Percentiles rank a stretch among this genome's conserved stretches.
phyloP scores from a whole-genome alignment of 1,284 basidiomycete species.

The Rhodotorula mucilaginosa region DNA sequence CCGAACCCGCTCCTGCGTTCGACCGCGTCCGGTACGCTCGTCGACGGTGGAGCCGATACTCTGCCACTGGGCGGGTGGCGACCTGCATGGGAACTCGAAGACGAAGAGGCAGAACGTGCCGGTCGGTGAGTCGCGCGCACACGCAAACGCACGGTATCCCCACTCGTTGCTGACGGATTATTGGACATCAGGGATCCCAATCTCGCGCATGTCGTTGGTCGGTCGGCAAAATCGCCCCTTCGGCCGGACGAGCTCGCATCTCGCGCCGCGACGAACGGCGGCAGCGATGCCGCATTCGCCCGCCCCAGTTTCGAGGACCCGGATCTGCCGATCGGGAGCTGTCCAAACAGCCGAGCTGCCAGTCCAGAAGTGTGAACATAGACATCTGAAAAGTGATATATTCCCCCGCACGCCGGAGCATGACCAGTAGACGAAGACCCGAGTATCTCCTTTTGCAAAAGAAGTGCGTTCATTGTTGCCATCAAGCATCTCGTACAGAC shows the following conservation, averaged over 20 bases:
- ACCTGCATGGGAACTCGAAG: constrained; percentile 75
- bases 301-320: not conserved
- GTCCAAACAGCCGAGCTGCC: not conserved
- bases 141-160: no score
- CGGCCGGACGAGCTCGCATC: not conserved
- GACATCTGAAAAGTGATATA: not conserved
- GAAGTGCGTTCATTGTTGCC: not conserved
- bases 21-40: constrained; percentile 2
- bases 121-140: constrained; percentile 46
- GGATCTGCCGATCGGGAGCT: not conserved
- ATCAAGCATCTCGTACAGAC: not conserved
- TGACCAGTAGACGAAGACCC: no score
- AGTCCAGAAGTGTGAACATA: not conserved
- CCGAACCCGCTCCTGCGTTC: constrained; percentile 77
- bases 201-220: no score
- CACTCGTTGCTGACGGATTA: no score
- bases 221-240: no score
- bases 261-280: not conserved
- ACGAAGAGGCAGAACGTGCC: constrained; percentile 70
- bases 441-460: no score
- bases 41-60: not conserved
- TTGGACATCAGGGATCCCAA: no score
- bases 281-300: not conserved
- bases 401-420: no score
- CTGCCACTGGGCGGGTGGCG: constrained; percentile 50